Evolutionary conservation across 139 green algal genomes (phyloP), one percentile per base, ranked within the genome.

Genomic region (Bryopsis sp.): DNA sequence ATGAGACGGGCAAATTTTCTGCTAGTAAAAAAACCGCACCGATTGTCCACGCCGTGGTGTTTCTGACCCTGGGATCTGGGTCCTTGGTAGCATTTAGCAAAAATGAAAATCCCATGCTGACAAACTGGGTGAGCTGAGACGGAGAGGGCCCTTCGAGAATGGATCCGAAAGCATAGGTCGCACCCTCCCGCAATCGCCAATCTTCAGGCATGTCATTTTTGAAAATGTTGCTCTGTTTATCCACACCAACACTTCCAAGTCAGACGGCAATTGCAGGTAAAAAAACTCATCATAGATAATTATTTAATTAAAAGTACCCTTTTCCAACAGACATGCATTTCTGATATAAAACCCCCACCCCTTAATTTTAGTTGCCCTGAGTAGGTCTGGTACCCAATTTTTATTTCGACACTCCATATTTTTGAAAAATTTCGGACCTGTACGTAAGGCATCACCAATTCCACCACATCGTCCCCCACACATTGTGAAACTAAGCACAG

Each of bases 11-110:
- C 11, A 50, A 26, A 19, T 50, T 11, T 26, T 11, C 43, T 11
- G 19, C 11, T 19, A 19, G 43, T 26, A 19, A 31, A 8, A 65
- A 78, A 81, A 63, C 22, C 22, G 11, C 8, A 46, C 59, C 89
- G 50, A 98, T 84, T 24, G 93, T 95, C 94, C 94, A 99, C 0
- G 89, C 88, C 24, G 94, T 97, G 1, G 91, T 97, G 77, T 98
- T 89, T 61, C 92, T 85, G 39, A 97, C 90, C 33, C 88, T 71
- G 0, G 81, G 60, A 70, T 92, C 84, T 37, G 76, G 71, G 72
- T 97, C 92, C 66, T 91, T 88, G 37, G 92, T 80, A 43, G 82
- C 82, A 36, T 58, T 26, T 2, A 78, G 58, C 35, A 78, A 63
- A 15, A 71, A 74, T 24, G 22, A 24, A 19, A 75, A 72, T 1